phyloP scores from a whole-genome alignment of 139 green algal species.

The Closterium sp. region DNA sequence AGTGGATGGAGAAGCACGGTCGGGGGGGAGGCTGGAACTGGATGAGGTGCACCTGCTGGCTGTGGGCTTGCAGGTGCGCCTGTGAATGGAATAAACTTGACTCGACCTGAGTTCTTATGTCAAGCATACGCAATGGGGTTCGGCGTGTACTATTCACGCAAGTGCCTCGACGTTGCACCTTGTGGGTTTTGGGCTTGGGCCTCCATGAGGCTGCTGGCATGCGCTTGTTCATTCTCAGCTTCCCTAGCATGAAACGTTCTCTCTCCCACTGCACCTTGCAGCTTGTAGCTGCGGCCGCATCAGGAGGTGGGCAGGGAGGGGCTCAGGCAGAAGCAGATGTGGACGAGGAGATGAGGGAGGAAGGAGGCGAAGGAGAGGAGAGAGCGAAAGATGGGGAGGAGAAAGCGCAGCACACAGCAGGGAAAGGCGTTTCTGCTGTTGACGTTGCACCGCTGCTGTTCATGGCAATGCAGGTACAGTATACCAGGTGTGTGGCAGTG shows the following conservation, averaged over 20 bases:
- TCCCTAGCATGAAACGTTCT: not conserved
- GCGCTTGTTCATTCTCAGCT: not conserved
- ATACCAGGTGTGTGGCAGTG: not conserved
- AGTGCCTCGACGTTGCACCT: not conserved
- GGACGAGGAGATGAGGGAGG: not conserved
- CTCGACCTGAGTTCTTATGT: not conserved
- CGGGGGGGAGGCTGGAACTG: not conserved
- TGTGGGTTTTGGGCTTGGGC: not conserved
- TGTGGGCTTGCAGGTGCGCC: not conserved
- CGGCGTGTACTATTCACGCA: not conserved
- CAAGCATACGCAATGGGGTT: not conserved
- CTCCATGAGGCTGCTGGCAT: not conserved
- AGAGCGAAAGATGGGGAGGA: not conserved
- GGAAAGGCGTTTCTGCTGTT: not conserved
- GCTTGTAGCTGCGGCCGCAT: not conserved
- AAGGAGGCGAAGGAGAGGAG: not conserved
- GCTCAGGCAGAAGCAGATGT: not conserved
- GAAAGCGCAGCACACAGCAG: not conserved
- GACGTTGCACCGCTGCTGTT: not conserved
- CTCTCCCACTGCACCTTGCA: not conserved
- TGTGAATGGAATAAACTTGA: not conserved
- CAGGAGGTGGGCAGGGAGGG: not conserved
- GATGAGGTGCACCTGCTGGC: not conserved
- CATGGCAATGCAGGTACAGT: not conserved
- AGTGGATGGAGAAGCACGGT: not conserved